Evolutionary conservation across 1,284 basidiomycete species (phyloP), one percentile per base, ranked within the genome.

Genomic region (Ustilago trichophora): DNA sequence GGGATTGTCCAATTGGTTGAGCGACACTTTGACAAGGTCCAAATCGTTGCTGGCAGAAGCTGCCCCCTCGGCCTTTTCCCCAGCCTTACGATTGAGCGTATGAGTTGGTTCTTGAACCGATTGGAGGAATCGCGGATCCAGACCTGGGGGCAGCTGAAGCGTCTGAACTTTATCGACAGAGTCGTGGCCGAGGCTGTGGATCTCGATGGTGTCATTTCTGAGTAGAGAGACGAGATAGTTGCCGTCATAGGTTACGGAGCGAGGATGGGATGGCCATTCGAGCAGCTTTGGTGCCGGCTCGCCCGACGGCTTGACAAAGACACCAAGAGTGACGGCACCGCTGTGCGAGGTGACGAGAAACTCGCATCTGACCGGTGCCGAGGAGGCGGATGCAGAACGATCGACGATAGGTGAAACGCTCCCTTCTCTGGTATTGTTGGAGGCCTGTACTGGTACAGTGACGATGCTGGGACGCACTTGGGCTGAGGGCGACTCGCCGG

Each of bases 281-380:
- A 80, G 43, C n/a, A 80, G 55, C 47, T 69, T 75, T 6, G 75
- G 72, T 4, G 71, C 70, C 3, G 77, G 77, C 56, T 80, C 78
- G 32, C 78, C 78, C 6, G 76, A 66, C 4, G 66, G 40, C 19
- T 53, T 73, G 44, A 80, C 58, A 43, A 80, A 80, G 7, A 78
- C 78, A 15, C 78, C 78, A 6, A 80, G 55, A 6, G 78, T 78
- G 45, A 68, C 56, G 19, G 58, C 44, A 16, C 72, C 67, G 12
- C 72, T 72, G 57, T 80, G 77, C 25, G 73, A 74, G 2, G 78
- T 80, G 63, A 80, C 67, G 5, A 80, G 64, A 26, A 80, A 80
- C 29, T 74, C 75, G 60, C 72, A 72, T 27, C 50, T 41, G 43
- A 42, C 25, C 22, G 32, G n/a, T 1, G 56, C 35, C 13, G 35